phyloP scores from a whole-genome alignment of 495 filamentous ascomycete genomes.

The Lasiosphaeris hirsuta region DNA sequence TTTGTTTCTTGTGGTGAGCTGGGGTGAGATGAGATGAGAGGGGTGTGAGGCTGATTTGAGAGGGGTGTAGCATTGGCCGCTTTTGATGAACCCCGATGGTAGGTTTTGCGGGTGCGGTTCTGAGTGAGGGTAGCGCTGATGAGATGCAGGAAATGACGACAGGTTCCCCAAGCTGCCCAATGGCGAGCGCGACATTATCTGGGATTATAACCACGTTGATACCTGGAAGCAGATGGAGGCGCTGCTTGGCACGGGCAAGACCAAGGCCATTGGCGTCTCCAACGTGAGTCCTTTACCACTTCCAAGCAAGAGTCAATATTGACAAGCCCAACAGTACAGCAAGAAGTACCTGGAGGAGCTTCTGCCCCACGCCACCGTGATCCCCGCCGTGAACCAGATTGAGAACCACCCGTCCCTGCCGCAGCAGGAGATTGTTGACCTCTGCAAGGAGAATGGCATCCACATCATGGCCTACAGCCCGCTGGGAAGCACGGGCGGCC shows the following conservation, averaged over 20 bases:
- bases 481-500: constrained; percentile 73
- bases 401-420: constrained; percentile 85
- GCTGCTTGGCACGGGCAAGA: constrained; percentile 63
- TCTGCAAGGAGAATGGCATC: constrained; percentile 69
- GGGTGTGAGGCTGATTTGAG: constrained; percentile 21
- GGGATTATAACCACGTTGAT: constrained; percentile 60
- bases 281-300: constrained; percentile 43
- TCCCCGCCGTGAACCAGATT: constrained; percentile 88
- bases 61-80: constrained; percentile 62
- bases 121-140: neutral
- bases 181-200: constrained; percentile 65
- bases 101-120: constrained; percentile 12
- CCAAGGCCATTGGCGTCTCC: constrained; percentile 73
- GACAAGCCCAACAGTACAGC: constrained; percentile 52
- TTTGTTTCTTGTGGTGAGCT: constrained; percentile 58
- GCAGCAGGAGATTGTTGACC: constrained; percentile 80
- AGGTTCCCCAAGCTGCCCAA: constrained; percentile 70
- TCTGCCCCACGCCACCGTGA: constrained; percentile 58
- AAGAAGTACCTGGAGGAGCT: constrained; percentile 68
- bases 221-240: constrained; percentile 83
- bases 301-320: neutral
- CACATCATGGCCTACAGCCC: constrained; percentile 75
- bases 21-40: neutral
- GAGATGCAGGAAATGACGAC: constrained; percentile 63
- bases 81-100: constrained; percentile 77